Percentiles rank a stretch among this genome's conserved stretches.
Evolutionary conservation across 2,329 filamentous ascomycete species (phyloP).

Genomic region (Boeremia lycopersici): DNA sequence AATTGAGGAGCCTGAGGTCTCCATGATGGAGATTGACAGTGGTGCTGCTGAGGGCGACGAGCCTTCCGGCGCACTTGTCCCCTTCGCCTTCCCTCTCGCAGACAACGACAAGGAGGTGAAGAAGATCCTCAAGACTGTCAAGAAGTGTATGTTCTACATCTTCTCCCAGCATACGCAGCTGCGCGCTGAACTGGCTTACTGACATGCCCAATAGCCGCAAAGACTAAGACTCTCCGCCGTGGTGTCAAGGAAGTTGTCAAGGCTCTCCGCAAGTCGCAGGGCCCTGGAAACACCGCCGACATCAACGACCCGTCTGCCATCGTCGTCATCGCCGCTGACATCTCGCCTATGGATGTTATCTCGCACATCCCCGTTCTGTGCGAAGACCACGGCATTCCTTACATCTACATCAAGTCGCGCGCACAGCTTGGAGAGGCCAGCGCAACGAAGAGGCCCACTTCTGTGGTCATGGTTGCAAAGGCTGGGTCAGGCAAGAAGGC

Average conservation of each 20-base stretch:
- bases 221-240: constrained; percentile 93
- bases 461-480: constrained; percentile 83
- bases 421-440: constrained; percentile 93
- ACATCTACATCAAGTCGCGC: constrained; percentile 91
- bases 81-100: constrained; percentile 81
- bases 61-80: constrained; percentile 67
- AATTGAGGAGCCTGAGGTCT: constrained; percentile 67
- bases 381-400: constrained; percentile 97
- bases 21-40: constrained; percentile 52
- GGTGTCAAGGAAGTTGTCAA: constrained; percentile 99
- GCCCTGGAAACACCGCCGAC: constrained; percentile 65
- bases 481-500: constrained; percentile 57
- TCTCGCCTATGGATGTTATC: constrained; percentile 98
- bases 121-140: constrained; percentile 69
- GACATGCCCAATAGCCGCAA: constrained; percentile 69
- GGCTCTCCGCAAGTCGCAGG: constrained; percentile 87
- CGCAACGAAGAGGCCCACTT: constrained; percentile 93
- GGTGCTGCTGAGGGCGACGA: constrained; percentile 52
- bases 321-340: constrained; percentile 93
- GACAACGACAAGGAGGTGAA: constrained; percentile 73
- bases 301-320: constrained; percentile 68
- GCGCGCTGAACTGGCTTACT: not conserved
- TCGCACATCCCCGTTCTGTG: constrained; percentile 96
- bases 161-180: not conserved
- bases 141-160: constrained; percentile 58